Evolutionary conservation across 768 basidiomycete genomes (phyloP).

Genomic region (Cubamyces sp.): DNA sequence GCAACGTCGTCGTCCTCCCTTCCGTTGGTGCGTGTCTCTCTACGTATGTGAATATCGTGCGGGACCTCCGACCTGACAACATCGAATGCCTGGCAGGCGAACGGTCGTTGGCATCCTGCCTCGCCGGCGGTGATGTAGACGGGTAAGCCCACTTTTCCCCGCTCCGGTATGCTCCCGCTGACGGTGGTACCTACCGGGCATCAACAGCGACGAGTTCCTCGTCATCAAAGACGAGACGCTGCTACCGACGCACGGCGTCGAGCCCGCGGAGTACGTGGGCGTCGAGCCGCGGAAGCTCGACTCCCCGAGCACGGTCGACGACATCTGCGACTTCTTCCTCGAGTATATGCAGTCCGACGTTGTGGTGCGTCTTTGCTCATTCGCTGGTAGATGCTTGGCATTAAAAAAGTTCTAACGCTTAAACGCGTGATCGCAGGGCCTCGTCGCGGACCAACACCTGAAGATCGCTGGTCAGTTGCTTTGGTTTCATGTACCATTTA

Average conservation of each 20-base stretch:
- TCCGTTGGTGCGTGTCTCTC: conserved; percentile 50
- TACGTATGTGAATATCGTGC: no score
- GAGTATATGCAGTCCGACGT: conserved; percentile 86
- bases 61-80: not conserved
- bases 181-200: not conserved
- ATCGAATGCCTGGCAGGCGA: conserved; percentile 43
- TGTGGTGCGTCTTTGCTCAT: conserved; percentile 49
- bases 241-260: conserved; percentile 51
- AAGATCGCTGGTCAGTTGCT: conserved; percentile 59
- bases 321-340: conserved; percentile 80
- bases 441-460: conserved; percentile 68
- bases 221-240: conserved; percentile 60
- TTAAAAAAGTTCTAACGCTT: no score
- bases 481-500: no score
- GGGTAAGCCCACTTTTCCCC: conserved; percentile 48
- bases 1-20: conserved; percentile 75
- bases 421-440: conserved; percentile 50
- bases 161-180: no score
- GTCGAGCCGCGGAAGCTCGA: conserved; percentile 29
- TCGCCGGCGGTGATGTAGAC: conserved; percentile 81
- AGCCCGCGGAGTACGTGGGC: conserved; percentile 56
- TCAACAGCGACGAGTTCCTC: conserved; percentile 62
- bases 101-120: conserved; percentile 68
- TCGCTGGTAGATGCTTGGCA: no score
- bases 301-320: conserved; percentile 59